Evolutionary conservation across 352 stramenopile species (phyloP).

Genomic region (Thalassiosira hispida): DNA sequence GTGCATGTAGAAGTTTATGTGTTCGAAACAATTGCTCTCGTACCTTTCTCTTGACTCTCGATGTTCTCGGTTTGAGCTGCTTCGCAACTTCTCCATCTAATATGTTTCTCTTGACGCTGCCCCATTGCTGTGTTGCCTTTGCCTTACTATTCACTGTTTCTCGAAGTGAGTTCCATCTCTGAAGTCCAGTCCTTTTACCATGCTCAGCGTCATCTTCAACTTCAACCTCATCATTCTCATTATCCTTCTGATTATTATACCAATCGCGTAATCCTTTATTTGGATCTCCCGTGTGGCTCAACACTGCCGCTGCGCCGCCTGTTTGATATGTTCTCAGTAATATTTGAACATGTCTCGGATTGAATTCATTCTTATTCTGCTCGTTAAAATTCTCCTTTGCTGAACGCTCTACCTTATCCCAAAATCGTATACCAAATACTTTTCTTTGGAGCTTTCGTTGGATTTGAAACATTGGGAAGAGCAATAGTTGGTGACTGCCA

Average conservation of each 20-base stretch:
- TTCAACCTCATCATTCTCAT: constrained; percentile 28
- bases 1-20: no score
- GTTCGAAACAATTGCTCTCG: not conserved
- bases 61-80: constrained; percentile 12
- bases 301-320: constrained; percentile 43
- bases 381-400: constrained; percentile 40
- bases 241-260: constrained; percentile 53
- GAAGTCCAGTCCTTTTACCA: constrained; percentile 11
- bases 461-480: constrained; percentile 59
- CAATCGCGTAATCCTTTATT: constrained; percentile 59
- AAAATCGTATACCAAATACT: constrained; percentile 53
- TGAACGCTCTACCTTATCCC: constrained; percentile 41
- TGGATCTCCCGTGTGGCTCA: constrained; percentile 59
- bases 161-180: constrained; percentile 33
- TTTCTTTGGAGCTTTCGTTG: constrained; percentile 49
- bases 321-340: constrained; percentile 58
- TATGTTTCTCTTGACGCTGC: constrained; percentile 26
- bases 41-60: constrained; percentile 7
- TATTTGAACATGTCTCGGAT: constrained; percentile 58
- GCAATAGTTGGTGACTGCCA: constrained; percentile 35
- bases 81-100: constrained; percentile 15
- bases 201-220: constrained; percentile 15
- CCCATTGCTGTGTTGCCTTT: constrained; percentile 24
- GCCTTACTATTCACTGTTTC: constrained; percentile 23
- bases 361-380: constrained; percentile 49